phyloP scores from a whole-genome alignment of 1,139 yeast genomes.

The Taphrina betulina region DNA sequence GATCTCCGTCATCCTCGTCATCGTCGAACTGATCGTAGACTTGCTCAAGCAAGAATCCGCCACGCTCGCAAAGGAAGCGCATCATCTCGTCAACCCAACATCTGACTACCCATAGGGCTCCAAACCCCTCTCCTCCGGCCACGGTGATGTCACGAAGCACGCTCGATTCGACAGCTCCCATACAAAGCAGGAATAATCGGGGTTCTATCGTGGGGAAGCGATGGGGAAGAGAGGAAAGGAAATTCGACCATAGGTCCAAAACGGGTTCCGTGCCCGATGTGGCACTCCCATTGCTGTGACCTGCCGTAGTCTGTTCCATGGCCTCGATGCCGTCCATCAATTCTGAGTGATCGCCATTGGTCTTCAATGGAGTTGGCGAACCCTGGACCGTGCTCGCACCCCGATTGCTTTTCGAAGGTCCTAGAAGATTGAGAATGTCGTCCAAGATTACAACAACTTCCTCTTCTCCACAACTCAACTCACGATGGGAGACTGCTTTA shows the following conservation, averaged over 20 bases:
- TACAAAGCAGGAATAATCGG: constrained; percentile 56
- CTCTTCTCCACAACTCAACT: constrained; percentile 54
- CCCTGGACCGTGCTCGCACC: constrained; percentile 1
- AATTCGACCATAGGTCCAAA: constrained; percentile 48
- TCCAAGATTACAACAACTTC: constrained; percentile 31
- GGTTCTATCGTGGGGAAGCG: constrained; percentile 54
- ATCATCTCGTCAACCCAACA: constrained; percentile 78
- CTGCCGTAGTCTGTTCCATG: background rate
- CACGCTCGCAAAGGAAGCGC: constrained; percentile 66
- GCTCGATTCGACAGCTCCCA: constrained; percentile 60
- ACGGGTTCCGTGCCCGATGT: constrained; percentile 33
- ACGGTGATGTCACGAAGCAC: constrained; percentile 64
- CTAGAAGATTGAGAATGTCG: constrained; percentile 26
- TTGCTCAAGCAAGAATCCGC: constrained; percentile 53
- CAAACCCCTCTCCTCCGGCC: constrained; percentile 62
- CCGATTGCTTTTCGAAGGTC: constrained; percentile 13
- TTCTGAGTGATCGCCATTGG: background rate
- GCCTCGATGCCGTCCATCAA: constrained; percentile 17
- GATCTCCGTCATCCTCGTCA: constrained; percentile 28
- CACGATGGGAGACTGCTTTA: constrained; percentile 53
- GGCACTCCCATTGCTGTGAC: background rate
- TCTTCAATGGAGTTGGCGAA: constrained; percentile 5
- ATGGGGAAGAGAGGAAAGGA: constrained; percentile 51
- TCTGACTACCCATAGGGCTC: constrained; percentile 74
- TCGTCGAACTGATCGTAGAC: constrained; percentile 32